Evolutionary conservation across 768 basidiomycete species (phyloP).

Genomic region (Mycena chlorophos): DNA sequence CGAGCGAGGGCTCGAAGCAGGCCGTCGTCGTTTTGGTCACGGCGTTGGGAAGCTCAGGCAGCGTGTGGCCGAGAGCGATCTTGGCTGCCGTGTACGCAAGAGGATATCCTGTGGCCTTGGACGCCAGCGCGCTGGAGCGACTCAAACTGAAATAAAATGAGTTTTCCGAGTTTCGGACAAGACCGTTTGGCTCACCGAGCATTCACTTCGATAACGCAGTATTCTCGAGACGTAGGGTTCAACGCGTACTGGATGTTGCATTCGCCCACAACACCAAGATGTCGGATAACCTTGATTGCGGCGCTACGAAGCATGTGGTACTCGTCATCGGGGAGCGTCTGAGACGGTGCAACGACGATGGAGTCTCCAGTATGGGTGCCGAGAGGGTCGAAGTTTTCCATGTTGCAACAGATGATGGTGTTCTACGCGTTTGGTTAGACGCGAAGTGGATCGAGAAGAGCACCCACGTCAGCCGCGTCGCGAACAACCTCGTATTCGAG

Average conservation of each 20-base stretch:
- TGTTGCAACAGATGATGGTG: constrained; percentile 99
- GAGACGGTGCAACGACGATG: constrained; percentile 97
- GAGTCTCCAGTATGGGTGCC: constrained; percentile 99
- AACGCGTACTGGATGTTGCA: constrained; percentile 99
- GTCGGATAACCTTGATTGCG: constrained; percentile 92
- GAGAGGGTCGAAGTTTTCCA: constrained; percentile 99
- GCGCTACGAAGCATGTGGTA: constrained; percentile 99
- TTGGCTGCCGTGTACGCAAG: constrained; percentile 99
- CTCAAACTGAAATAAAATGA: constrained; percentile 48
- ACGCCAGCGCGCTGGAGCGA: constrained; percentile 93
- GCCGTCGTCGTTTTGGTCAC: constrained; percentile 99
- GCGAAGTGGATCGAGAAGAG: constrained; percentile 6
- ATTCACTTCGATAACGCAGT: constrained; percentile 98
- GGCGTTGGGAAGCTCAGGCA: constrained; percentile 97
- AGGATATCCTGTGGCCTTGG: constrained; percentile 98
- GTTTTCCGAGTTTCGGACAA: not conserved
- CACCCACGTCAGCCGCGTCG: constrained; percentile 90
- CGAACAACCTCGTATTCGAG: constrained; percentile 99
- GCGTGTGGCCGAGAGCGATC: constrained; percentile 94
- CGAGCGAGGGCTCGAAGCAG: constrained; percentile 97
- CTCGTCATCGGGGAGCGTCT: constrained; percentile 95
- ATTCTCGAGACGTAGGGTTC: constrained; percentile 89
- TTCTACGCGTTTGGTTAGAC: constrained; percentile 52
- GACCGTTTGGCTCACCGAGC: constrained; percentile 60
- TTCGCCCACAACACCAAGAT: constrained; percentile 89